Base-by-base conservation (phyloP, 768 basidiomycete genomes). In the Lanmaoa pseudosensibilis region DNA sequence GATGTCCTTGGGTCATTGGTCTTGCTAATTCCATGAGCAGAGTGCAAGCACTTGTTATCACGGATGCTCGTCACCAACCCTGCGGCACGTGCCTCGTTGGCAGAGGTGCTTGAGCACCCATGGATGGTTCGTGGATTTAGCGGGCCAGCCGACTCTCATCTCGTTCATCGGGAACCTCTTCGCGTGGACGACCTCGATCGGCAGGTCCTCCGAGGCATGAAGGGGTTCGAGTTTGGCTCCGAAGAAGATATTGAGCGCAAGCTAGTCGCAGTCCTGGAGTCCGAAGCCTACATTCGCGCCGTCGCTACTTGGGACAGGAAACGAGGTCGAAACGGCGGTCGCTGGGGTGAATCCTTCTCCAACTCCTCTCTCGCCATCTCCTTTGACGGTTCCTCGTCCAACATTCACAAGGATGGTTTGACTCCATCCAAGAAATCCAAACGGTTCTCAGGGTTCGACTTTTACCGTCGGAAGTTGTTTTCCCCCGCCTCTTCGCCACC, bases 21-120 rank as follows among this genome's bases (percentile, higher is more conserved):
- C 46, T 55, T 37, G 40, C 62, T 69, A 7, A 61, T 62, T 40
- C 21, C 45, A n/a, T 37, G 19, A 16, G 1, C 65, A 93, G 97
- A 99, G 74, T 98, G 97, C 79, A 98, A 97, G 69, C 86, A 92
- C 63, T 76, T 98, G 3, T 79, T 99, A 13, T 90, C 90, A 4
- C 84, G 95, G 21, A 98, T 99, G 94, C 84, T 99, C 38, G 95
- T 98, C 58, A 98, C 93, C 32, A 94, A 90, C 60, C 96, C 96
- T n/a, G 69, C 79, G 0, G 82, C 81, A 48, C 88, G 97, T 54
- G 94, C 96, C 2, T 77, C 90, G 0, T 81, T 99, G 33, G 62
- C 80, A 8, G 97, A 99, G 69, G 89, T 98, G 39, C 81, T 97
- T 49, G 77, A 75, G 49, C 95, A 98, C 68, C 87, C 94, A 0